Conservation (phyloP, 495 filamentous ascomycete species). For the Penicillium turbatum region DNA sequence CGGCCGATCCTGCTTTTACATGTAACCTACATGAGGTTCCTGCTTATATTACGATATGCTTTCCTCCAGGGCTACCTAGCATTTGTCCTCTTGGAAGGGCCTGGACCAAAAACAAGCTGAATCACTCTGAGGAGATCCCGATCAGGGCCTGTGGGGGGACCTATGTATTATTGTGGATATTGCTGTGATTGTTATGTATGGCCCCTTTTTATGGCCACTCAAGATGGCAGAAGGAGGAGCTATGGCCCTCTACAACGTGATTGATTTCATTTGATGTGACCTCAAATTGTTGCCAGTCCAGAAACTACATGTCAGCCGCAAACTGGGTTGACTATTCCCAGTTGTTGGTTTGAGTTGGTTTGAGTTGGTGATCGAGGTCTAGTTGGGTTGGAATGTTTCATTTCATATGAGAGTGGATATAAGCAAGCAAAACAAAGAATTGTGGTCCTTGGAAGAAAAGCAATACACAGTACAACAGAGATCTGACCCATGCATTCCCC, state of each 20-base stretch:
- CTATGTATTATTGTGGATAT: not conserved
- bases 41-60: not conserved
- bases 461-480: too few relatives aligned
- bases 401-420: not conserved
- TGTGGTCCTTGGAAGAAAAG: not conserved
- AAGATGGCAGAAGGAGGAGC: not conserved
- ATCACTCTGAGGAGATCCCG: conserved; percentile 10
- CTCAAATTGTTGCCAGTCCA: not conserved
- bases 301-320: not conserved
- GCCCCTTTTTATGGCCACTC: conserved; percentile 2
- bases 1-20: not conserved
- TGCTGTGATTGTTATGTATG: conserved; percentile 1
- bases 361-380: not conserved
- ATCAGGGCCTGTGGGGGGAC: conserved; percentile 12
- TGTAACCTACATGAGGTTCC: not conserved
- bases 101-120: conserved; percentile 17
- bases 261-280: conserved; percentile 2
- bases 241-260: conserved; percentile 3
- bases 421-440: not conserved
- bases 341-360: not conserved
- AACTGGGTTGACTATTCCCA: not conserved
- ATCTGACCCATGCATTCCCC: not conserved
- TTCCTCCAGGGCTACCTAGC: not conserved
- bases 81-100: conserved; percentile 6
- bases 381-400: not conserved